Evolutionary conservation across 192 early-diverging fungal species (phyloP), one percentile per base, ranked within the genome.

Genomic region (Radiomyces spectabilis): DNA sequence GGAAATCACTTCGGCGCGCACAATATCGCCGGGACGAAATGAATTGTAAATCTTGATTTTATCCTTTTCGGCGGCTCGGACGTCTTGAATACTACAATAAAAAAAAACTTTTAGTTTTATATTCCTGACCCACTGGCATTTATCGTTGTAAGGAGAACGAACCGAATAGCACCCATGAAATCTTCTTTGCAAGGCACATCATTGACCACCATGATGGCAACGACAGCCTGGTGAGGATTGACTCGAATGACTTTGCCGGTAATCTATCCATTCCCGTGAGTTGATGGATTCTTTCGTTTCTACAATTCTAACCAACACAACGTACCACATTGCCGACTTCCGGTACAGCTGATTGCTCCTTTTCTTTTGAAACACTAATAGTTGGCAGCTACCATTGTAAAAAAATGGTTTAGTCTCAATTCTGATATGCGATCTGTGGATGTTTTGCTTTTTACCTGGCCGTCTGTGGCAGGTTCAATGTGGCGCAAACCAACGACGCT

Each of bases 1-100:
- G 16, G 93, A 96, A 29, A 97, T 89, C 12, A 86, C 83, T 60
- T 88, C 81, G 18, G 84, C 87, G 5, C 84, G 72, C 29, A 98
- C 82, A 58, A 99, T 89, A 51, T 99, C 96, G 8, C 94, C 95
- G 1, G 94, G 96, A 34, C 92, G 71, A 71, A 93, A 99, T 31
- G 85, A 89, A 33, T 79, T 76, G 67, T 87, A 84, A 56, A 99
- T 93, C 66, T 91, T 87, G 39, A 96, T 87, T 59, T 89, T 87
- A 60, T 99, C 96, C 55, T 86, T 89, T 52, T 99, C 94, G 0
- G 95, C 94, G 15, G 90, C 90, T 15, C 96, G 69, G 2, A 99
- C 87, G 67, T 97, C 94, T 71, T 96, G 93, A n/a, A 83, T 76
- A 21, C 84, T 75, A 39, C 15, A 41, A 30, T 39, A 9, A 26